Evolutionary conservation across 495 filamentous ascomycete species (phyloP).

Genomic region (Talaromyces nanjingensis): DNA sequence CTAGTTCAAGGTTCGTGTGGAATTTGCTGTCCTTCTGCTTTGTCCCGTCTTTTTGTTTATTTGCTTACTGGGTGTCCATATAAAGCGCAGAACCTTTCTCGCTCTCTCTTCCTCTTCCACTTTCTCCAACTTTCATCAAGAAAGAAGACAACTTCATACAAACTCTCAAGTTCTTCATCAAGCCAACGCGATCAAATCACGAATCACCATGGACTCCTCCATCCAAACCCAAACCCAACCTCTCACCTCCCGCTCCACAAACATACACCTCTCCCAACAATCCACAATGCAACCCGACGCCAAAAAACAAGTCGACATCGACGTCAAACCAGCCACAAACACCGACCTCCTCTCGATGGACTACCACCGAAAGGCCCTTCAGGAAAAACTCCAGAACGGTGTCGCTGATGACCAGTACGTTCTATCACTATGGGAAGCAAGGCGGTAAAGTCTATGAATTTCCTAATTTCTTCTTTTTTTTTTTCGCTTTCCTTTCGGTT

Average conservation of each 20-base stretch:
- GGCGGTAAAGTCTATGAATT: slow-evolving; percentile 4
- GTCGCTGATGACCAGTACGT: slow-evolving; percentile 56
- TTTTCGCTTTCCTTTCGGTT: slow-evolving; percentile 4
- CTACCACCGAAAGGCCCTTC: slow-evolving; percentile 70
- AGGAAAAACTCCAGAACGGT: slow-evolving; percentile 55
- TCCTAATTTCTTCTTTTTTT: slow-evolving; percentile 7
- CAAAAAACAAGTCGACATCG: slow-evolving; percentile 24
- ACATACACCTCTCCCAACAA: slow-evolving; percentile 28
- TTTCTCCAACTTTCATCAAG: not conserved
- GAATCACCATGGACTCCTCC: not conserved
- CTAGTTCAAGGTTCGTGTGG: not conserved
- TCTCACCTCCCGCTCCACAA: slow-evolving; percentile 36
- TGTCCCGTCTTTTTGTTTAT: not conserved
- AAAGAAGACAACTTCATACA: not conserved
- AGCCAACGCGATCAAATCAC: not conserved
- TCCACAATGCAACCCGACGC: slow-evolving; percentile 2
- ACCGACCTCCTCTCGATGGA: slow-evolving; percentile 51
- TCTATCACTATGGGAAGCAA: not conserved
- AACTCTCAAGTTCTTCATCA: not conserved
- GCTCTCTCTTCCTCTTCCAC: not conserved
- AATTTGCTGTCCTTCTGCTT: not conserved
- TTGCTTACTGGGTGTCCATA: not conserved
- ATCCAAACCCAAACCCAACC: slow-evolving; percentile 26
- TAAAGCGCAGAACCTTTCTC: not conserved
- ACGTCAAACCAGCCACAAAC: slow-evolving; percentile 1